Percentiles rank a stretch among this genome's conserved stretches.
Evolutionary conservation across 2,329 filamentous ascomycete species (phyloP).

Genomic region (Aquanectria penicillioides): DNA sequence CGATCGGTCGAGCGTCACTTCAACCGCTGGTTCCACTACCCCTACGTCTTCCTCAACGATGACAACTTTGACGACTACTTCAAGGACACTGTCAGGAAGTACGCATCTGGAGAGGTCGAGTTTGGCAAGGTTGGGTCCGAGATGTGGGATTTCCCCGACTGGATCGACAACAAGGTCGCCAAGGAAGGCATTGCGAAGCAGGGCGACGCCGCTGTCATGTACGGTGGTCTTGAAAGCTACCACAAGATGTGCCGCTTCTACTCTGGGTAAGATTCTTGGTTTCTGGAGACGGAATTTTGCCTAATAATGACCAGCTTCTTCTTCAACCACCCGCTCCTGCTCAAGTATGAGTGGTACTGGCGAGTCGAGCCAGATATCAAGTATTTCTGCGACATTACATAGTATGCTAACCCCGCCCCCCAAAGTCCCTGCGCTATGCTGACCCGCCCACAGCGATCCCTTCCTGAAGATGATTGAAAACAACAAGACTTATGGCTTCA

Average conservation of each 20-base stretch:
- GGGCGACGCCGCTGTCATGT: slow-evolving; percentile 98
- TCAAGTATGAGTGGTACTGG: slow-evolving; percentile 99
- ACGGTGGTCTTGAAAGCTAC: slow-evolving; percentile 97
- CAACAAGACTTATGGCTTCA: slow-evolving; percentile 99
- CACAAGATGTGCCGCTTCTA: slow-evolving; percentile 99
- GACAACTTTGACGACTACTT: slow-evolving; percentile 96
- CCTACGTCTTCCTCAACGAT: slow-evolving; percentile 98
- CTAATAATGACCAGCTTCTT: slow-evolving; percentile 73
- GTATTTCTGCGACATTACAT: slow-evolving; percentile 99
- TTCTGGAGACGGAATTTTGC: slow-evolving; percentile 11
- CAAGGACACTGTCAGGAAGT: slow-evolving; percentile 86
- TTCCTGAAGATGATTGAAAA: slow-evolving; percentile 93
- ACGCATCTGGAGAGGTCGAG: slow-evolving; percentile 88
- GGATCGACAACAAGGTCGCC: slow-evolving; percentile 92
- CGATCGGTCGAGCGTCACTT: slow-evolving; percentile 99
- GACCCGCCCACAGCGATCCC: slow-evolving; percentile 72
- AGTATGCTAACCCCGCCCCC: slow-evolving; percentile 62
- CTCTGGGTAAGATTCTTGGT: slow-evolving; percentile 75
- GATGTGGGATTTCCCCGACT: slow-evolving; percentile 97
- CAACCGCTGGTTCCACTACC: slow-evolving; percentile 98
- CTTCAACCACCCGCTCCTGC: slow-evolving; percentile 93
- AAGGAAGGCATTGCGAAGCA: slow-evolving; percentile 97
- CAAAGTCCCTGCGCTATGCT: not conserved
- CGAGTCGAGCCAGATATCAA: slow-evolving; percentile 98
- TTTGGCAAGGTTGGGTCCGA: slow-evolving; percentile 91